Percentiles rank a stretch among this genome's conserved stretches.
Conservation (phyloP, 345 rosid genomes). For the Pistacia atlantica region DNA sequence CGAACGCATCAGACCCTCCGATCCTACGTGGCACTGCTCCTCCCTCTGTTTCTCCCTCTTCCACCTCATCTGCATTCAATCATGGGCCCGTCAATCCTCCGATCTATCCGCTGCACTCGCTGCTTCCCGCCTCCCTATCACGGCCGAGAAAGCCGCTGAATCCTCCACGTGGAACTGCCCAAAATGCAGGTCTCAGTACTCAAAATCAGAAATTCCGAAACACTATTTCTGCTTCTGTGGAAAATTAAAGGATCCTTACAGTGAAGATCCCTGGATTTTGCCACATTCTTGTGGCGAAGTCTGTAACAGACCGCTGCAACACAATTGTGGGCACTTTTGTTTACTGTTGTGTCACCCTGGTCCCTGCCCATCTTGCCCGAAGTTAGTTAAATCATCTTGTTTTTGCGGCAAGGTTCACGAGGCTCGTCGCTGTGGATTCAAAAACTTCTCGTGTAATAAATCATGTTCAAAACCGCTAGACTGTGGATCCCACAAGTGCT, state of each 20-base stretch:
- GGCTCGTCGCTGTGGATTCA: slow-evolving; percentile 75
- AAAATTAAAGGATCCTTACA: slow-evolving; percentile 62
- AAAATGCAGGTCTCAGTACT: slow-evolving; percentile 72
- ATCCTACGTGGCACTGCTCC: slow-evolving; percentile 90
- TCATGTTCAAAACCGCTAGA: slow-evolving; percentile 49
- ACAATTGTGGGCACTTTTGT: slow-evolving; percentile 77
- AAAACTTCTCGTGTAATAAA: slow-evolving; percentile 61
- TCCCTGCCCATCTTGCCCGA: slow-evolving; percentile 88
- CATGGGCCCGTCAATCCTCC: slow-evolving; percentile 86
- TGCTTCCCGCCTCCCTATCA: slow-evolving; percentile 56
- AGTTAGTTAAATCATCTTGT: slow-evolving; percentile 58
- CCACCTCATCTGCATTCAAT: slow-evolving; percentile 86
- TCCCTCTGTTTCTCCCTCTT: slow-evolving; percentile 75
- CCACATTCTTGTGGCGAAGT: slow-evolving; percentile 95
- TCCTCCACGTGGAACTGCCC: slow-evolving; percentile 83
- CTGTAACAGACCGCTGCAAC: slow-evolving; percentile 60
- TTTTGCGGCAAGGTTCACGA: slow-evolving; percentile 65
- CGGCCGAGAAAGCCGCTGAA: slow-evolving; percentile 47
- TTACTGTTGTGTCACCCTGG: slow-evolving; percentile 88
- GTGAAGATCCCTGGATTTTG: slow-evolving; percentile 80
- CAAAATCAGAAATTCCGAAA: slow-evolving; percentile 58
- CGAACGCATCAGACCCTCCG: slow-evolving; percentile 74
- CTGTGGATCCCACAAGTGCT: slow-evolving; percentile 62
- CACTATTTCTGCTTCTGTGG: slow-evolving; percentile 81
- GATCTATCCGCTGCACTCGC: slow-evolving; percentile 74